phyloP scores from a whole-genome alignment of 495 filamentous ascomycete genomes.

The Acidomyces sp. region DNA sequence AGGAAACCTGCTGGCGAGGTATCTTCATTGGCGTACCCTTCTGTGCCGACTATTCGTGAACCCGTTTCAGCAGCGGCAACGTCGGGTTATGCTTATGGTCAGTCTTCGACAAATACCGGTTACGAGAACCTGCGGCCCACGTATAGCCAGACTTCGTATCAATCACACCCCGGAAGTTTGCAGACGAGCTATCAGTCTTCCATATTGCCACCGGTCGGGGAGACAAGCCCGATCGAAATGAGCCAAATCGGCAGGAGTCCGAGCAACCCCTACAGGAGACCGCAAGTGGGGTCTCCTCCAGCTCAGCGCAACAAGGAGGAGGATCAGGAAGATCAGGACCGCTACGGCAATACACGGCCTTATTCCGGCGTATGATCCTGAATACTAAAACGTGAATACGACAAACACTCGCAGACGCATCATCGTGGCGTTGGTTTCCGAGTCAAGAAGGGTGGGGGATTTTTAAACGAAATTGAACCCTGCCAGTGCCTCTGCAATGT shows the following conservation, averaged over 20 bases:
- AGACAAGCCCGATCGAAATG: conserved; percentile 16
- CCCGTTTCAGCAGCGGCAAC: background rate
- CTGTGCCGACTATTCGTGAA: conserved; percentile 20
- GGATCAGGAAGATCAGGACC: background rate
- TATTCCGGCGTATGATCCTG: conserved; percentile 14
- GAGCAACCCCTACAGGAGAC: conserved; percentile 11
- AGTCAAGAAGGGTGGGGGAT: too few relatives aligned
- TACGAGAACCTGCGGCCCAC: conserved; percentile 8
- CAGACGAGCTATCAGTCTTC: background rate
- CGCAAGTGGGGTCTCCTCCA: background rate
- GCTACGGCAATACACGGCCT: conserved; percentile 9
- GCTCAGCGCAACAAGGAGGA: background rate
- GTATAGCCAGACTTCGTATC: background rate
- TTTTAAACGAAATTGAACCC: too few relatives aligned
- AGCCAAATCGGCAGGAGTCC: conserved; percentile 5
- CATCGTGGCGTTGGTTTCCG: too few relatives aligned
- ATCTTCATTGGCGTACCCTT: background rate
- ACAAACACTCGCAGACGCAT: too few relatives aligned
- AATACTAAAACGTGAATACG: too few relatives aligned
- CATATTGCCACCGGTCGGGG: background rate
- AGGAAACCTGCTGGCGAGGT: conserved; percentile 10
- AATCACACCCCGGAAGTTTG: background rate
- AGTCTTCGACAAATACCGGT: background rate
- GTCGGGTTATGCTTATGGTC: background rate
- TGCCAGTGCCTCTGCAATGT: too few relatives aligned